Evolutionary conservation across 345 rosid genomes (phyloP), one percentile per base, ranked within the genome.

Genomic region (Alliaria petiolata): DNA sequence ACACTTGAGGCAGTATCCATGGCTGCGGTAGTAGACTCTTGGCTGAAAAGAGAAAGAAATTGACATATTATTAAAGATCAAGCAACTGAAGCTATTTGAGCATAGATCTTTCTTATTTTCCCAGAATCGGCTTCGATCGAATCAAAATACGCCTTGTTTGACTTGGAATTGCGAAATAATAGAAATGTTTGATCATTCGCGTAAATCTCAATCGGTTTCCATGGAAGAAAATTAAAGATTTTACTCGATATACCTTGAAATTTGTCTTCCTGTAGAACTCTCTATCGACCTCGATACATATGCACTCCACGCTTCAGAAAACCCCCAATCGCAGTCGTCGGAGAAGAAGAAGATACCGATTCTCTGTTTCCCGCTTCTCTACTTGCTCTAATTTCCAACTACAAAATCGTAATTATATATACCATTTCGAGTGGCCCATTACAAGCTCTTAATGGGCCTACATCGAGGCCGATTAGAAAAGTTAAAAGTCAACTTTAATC

Each of bases 301-400:
- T 22, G 25, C 25, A 3, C 3, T 22, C 31, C 31, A 5, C 40
- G 40, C 4, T 36, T 36, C 40, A 10, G 43, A 22, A 22, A 47
- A 19, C 25, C n/a, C 52, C 30, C 14, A 50, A 50, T 25, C 61
- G 70, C 28, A 51, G 28, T 36, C 4, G 71, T 26, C 13, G 71
- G 51, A 66, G 71, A 66, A 65, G 49, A 51, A 14, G 64, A 67
- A n/a, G 73, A 22, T 12, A 64, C 45, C 6, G 42, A 58, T 19
- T 64, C 39, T 69, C 30, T 36, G 1, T 53, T 58, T 69, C 74
- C 74, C 74, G 66, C 74, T 12, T 46, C 17, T 55, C 45, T 44
- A 17, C 31, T 31, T 54, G 15, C 11, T 47, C 17, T 44, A 28
- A 30, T 30, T 57, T 42, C 62, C 55, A 62, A 46, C 56, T 47